Percentiles rank a stretch among this genome's conserved stretches.
Evolutionary conservation across 106 monocot genomes (phyloP).

Genomic region (Apostasia shenzhenica): DNA sequence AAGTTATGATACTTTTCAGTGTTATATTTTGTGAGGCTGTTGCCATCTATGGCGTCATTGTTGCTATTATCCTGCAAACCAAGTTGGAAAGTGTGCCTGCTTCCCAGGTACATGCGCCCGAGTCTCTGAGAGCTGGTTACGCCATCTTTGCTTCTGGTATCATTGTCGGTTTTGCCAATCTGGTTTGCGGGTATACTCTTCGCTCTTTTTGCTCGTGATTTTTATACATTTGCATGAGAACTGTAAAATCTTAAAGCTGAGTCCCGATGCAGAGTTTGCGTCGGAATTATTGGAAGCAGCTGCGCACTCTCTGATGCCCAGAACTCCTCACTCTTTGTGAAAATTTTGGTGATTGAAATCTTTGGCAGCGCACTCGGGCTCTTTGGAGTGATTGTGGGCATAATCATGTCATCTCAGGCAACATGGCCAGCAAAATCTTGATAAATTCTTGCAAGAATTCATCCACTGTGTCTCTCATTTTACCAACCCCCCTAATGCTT

Average conservation of each 20-base stretch:
- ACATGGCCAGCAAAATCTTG: conserved; percentile 68
- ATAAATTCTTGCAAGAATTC: background rate
- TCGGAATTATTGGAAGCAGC: conserved; percentile 98
- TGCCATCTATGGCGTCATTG: conserved; percentile 93
- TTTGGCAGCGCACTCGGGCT: conserved; percentile 93
- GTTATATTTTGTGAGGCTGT: conserved; percentile 99
- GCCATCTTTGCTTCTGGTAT: conserved; percentile 93
- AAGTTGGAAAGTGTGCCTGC: conserved; percentile 85
- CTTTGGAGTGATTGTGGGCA: conserved; percentile 96
- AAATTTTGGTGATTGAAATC: conserved; percentile 96
- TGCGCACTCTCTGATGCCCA: conserved; percentile 95
- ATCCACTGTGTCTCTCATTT: too few species aligned
- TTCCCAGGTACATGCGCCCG: conserved; percentile 52
- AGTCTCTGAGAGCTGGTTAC: conserved; percentile 91
- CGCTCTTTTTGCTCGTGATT: background rate
- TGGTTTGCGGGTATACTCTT: conserved; percentile 68
- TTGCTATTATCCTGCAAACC: conserved; percentile 92
- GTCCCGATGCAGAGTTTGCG: conserved; percentile 48
- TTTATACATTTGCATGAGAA: background rate
- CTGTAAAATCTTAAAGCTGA: too few species aligned
- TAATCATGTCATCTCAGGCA: conserved; percentile 97
- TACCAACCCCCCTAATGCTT: too few species aligned
- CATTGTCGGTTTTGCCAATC: conserved; percentile 93
- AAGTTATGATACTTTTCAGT: conserved; percentile 20
- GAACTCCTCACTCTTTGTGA: conserved; percentile 95